Base-by-base conservation (phyloP, 352 stramenopile genomes). In the Globisporangium irregulare region DNA sequence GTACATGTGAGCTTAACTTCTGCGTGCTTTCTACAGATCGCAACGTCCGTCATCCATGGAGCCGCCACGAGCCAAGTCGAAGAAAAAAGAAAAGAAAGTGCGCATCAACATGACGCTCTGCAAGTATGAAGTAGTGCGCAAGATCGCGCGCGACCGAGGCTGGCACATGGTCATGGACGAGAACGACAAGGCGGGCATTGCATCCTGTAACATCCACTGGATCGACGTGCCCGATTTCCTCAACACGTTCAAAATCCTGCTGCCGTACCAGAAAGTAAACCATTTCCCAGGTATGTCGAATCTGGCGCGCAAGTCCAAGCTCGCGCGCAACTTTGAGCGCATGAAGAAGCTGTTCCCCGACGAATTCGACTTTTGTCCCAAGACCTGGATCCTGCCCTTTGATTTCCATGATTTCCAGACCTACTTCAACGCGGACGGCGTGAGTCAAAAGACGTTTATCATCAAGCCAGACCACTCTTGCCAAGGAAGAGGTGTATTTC, bases 271-370 rank as follows among this genome's bases (percentile, higher is more conserved):
- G 62, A 92, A 93, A 34, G 91, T 98, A 61, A 99, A 98, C 73
- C 96, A 99, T 69, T 98, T 99, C 64, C 94, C 94, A 32, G 96
- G 95, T 18, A 99, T 99, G 95, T 95, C 84, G 20, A 92, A 97
- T 64, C 73, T 99, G 15, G 94, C 95, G 22, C 90, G 97, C 32
- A 99, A 99, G 75, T 97, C 90, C 53, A 93, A 97, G 32, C 78
- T 99, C 54, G 95, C 96, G 9, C 91, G 97, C 67, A 98, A 98
- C 76, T 92, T 99, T 20, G 93, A 98, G 61, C 82, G 91, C 53
- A 98, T 99, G 94, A 94, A 92, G 66, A 98, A 97, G 64, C 66
- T 95, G 1, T 99, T 98, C 59, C 93, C 93, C 0, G 76, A 82
- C 7, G 91, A 98, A 67, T 99, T 95, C 66, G 80, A 87, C 38